A percentile compares a stretch with the other conserved stretches of the same genome.
Conservation (phyloP, 2,329 filamentous ascomycete species). For the Xylariaceae sp. region DNA sequence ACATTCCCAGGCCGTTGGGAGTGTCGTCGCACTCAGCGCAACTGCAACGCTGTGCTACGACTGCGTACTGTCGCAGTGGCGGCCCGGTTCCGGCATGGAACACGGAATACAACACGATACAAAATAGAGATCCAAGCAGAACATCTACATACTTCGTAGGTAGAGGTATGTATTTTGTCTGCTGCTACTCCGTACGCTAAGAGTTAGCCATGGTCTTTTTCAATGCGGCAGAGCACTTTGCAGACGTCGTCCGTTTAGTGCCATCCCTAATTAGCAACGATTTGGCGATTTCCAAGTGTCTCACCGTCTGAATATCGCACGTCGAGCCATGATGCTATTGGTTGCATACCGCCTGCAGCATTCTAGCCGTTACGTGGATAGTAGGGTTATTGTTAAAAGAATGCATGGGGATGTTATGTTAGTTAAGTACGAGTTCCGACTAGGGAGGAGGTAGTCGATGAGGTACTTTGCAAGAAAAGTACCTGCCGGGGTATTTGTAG, state of each 20-base stretch:
- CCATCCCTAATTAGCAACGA: neutral
- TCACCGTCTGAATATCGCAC: neutral
- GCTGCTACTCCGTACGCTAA: neutral
- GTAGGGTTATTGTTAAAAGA: neutral
- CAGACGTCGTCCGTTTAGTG: too few species aligned
- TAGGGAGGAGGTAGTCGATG: too few species aligned
- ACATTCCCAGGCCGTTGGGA: slow-evolving; percentile 1
- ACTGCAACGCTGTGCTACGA: neutral
- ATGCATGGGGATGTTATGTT: neutral
- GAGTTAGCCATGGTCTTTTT: neutral
- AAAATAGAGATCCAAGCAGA: too few species aligned
- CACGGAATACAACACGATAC: neutral
- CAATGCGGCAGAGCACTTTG: neutral
- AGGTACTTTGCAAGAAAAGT: too few species aligned
- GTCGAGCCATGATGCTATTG: neutral
- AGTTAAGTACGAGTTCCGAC: too few species aligned
- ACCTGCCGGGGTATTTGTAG: too few species aligned
- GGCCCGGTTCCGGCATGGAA: neutral
- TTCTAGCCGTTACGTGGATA: neutral
- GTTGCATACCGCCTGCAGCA: neutral
- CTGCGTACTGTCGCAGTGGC: neutral
- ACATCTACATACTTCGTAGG: too few species aligned
- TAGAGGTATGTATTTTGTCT: too few species aligned
- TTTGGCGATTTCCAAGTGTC: neutral
- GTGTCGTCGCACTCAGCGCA: neutral